Evolutionary conservation across 2,329 filamentous ascomycete species (phyloP), one percentile per base, ranked within the genome.

Genomic region (Aulographum hederae): DNA sequence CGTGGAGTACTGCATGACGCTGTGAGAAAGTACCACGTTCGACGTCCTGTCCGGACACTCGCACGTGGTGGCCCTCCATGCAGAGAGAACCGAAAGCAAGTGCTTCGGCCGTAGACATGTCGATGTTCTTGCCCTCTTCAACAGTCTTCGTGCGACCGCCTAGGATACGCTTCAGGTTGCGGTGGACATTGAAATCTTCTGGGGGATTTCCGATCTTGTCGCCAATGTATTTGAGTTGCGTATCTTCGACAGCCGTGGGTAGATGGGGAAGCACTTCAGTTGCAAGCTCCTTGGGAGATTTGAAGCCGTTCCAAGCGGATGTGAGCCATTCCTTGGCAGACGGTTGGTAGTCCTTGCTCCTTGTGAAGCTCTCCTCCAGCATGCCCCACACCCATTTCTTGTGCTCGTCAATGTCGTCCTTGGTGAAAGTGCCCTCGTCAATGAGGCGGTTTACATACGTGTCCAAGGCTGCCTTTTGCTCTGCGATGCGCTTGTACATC

Each of bases 331-430:
- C 89, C 62, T 93, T 92, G 42, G 85, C 80, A 26, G 80, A 91
- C 28, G 89, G 82, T 56, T 86, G 78, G 60, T 98, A 98, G 48
- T 98, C 86, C 60, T 91, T 95, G 58, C 85, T 93, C 58, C 86
- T 84, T 47, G 82, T 69, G 57, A 95, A 98, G 61, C 84, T 94
- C 56, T 95, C 86, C 50, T 93, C 86, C 35, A 98, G 68, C 85
- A 95, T 95, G 39, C 80, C 80, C 89, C 86, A 98, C 37, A 95
- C 89, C 89, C 89, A 98, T 56, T 91, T 80, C 69, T 92, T 93
- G 68, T 98, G 89, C 66, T 98, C 89, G 36, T 98, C 86, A 37
- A 98, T 78, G 51, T 98, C 89, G 47, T 89, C 85, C 62, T 93
- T 86, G 43, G 81, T 93, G 61, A 98, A 98, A 33, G 80, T 92